Base-by-base conservation (phyloP, 257 asterid genomes). In the Przewalskia tangutica region DNA sequence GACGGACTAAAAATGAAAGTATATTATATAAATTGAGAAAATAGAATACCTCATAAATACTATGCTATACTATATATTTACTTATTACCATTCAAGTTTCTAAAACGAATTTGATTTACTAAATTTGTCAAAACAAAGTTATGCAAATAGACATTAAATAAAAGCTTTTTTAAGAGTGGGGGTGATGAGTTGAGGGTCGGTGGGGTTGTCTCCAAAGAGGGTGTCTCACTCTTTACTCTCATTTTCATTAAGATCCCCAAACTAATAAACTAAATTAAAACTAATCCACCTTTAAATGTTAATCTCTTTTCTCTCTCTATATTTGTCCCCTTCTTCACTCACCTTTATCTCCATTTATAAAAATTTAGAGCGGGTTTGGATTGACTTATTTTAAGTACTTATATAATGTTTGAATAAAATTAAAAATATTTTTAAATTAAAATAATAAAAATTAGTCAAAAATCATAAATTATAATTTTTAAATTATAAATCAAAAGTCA, bases 231-330 rank as follows among this genome's bases (percentile, higher is more conserved):
- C 12, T 11, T 34, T 34, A 48, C 79, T 7, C 20, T 48, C 44
- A 44, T 75, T 71, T 71, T 75, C 79, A 50, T 75, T 50, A 75
- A 75, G 62, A 73, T 75, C 23, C 79, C 46, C 62, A 75, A 75
- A 75, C 79, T 75, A 75, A 48, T 50, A 75, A 75, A 75, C 18
- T 75, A 40, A 8, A 68, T 68, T 68, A 40, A 68, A 7, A 5
- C 42, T 68, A 75, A 75, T 75, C 62, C 60, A 48, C 4, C n/a
- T 75, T 75, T 50, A 13, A 75, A 75, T 51, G 23, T 23, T 75
- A 75, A 75, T 75, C 62, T 75, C 5, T 1, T 50, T 75, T 48
- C 79, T 75, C 60, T 73, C 79, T 75, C 62, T 75, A 48, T 23
- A 3, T 23, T 75, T 75, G 79, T 50, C 79, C 13, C 59, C 62